These are phyloP conservation scores for Lecanicillium sp. DNA, from an alignment of 2,329 filamentous ascomycete genomes.

Conservation along the genomic window DNA sequence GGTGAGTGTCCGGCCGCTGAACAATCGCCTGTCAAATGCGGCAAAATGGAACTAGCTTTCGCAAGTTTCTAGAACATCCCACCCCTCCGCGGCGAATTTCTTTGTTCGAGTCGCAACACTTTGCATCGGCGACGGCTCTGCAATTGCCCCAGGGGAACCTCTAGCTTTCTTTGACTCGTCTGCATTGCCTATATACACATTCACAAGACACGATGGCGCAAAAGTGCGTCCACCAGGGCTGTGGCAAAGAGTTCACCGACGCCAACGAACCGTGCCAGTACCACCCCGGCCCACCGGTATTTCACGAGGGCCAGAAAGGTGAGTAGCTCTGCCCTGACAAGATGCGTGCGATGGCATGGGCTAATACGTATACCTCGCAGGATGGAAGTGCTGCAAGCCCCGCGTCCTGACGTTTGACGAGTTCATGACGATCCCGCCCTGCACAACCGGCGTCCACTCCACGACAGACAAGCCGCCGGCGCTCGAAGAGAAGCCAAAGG, in stretches of 20 bases:
- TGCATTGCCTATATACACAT: neutral
- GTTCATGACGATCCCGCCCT: conserved; percentile 87
- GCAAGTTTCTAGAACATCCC: conserved; percentile 27
- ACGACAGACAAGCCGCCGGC: conserved; percentile 66
- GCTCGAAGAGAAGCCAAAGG: conserved; percentile 49
- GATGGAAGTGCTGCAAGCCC: conserved; percentile 98
- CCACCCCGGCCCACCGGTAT: conserved; percentile 88
- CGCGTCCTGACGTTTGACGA: conserved; percentile 96
- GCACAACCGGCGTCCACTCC: conserved; percentile 87
- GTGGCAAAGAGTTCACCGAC: conserved; percentile 80
- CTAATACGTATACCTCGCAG: conserved; percentile 36
- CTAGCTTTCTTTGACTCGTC: neutral
- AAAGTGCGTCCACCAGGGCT: conserved; percentile 96
- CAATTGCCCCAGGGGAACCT: neutral
- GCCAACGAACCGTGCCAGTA: conserved; percentile 78
- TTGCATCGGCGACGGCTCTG: neutral
- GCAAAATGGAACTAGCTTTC: conserved; percentile 5
- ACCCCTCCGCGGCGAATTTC: conserved; percentile 1
- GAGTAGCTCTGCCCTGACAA: conserved; percentile 21
- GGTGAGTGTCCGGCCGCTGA: conserved; percentile 19
- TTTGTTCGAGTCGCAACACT: neutral
- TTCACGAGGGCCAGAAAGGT: conserved; percentile 99
- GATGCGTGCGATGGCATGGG: neutral
- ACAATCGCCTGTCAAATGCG: conserved; percentile 6
- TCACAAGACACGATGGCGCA: conserved; percentile 46